A percentile compares a stretch with the other conserved stretches of the same genome.
These are phyloP conservation scores for Solanum paucissectum DNA, from an alignment of 257 asterid species.

Conservation along the genomic window DNA sequence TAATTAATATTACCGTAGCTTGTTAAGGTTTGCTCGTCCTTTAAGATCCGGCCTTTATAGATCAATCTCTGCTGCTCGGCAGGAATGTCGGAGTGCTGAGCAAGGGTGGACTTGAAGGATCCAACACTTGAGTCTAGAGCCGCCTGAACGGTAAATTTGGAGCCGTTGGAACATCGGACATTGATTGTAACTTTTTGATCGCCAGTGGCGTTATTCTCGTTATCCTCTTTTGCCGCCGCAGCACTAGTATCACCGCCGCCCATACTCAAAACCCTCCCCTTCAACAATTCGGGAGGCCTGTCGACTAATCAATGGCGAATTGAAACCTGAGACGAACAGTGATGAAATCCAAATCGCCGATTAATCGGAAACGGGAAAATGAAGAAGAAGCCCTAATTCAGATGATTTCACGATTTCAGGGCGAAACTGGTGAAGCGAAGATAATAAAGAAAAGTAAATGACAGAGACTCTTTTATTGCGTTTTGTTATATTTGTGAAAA, in stretches of 20 bases:
- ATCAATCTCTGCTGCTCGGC: constrained; percentile 43
- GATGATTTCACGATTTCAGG: neutral
- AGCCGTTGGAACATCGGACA: constrained; percentile 39
- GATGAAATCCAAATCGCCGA: neutral
- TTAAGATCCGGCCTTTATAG: constrained; percentile 58
- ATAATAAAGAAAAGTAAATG: neutral
- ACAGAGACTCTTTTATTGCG: neutral
- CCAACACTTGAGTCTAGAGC: constrained; percentile 32
- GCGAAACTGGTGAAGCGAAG: neutral
- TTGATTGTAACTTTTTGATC: constrained; percentile 27
- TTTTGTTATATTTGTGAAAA: neutral
- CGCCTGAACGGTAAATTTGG: constrained; percentile 30
- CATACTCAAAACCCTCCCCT: constrained; percentile 9
- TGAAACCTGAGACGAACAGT: neutral
- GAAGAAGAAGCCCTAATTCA: neutral
- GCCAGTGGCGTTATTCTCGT: neutral
- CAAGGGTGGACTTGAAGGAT: constrained; percentile 35
- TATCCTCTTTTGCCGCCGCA: constrained; percentile 6
- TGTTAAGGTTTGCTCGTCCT: constrained; percentile 49
- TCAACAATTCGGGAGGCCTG: neutral
- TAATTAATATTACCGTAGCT: constrained; percentile 32
- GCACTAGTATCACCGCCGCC: constrained; percentile 35
- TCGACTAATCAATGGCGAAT: neutral
- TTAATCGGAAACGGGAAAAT: neutral
- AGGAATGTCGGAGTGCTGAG: constrained; percentile 36